phyloP scores from a whole-genome alignment of 129 eudicot species.

The Flaveria bidentis region DNA sequence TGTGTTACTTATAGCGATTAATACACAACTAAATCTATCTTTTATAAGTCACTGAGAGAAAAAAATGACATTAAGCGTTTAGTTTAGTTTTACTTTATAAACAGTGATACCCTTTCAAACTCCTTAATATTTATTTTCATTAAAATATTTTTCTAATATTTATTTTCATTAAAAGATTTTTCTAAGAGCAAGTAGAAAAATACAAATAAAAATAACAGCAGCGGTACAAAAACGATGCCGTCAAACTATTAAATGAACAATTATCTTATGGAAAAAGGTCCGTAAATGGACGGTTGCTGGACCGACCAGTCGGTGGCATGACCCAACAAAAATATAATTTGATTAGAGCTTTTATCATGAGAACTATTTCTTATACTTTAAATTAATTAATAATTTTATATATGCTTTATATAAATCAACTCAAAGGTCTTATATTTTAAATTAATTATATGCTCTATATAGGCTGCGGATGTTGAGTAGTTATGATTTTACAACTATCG shows the following conservation, averaged over 20 bases:
- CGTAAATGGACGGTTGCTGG: conserved; percentile 31
- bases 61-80: not conserved
- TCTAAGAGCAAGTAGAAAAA: not conserved
- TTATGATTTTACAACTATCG: no score
- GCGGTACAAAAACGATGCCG: not conserved
- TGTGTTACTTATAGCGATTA: no score
- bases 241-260: not conserved
- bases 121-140: not conserved
- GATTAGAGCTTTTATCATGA: not conserved
- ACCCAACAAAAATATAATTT: conserved; percentile 14
- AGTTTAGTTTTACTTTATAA: not conserved
- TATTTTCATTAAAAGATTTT: not conserved
- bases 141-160: not conserved
- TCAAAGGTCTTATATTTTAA: no score
- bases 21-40: no score
- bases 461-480: no score
- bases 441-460: no score
- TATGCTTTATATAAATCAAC: no score
- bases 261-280: conserved; percentile 15
- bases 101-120: not conserved
- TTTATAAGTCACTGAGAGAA: no score
- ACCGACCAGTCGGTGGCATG: conserved; percentile 43
- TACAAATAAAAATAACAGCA: not conserved
- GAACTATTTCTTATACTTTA: no score
- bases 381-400: no score